Conservation (phyloP, 2,329 filamentous ascomycete genomes). For the Teratosphaeria destructans region DNA sequence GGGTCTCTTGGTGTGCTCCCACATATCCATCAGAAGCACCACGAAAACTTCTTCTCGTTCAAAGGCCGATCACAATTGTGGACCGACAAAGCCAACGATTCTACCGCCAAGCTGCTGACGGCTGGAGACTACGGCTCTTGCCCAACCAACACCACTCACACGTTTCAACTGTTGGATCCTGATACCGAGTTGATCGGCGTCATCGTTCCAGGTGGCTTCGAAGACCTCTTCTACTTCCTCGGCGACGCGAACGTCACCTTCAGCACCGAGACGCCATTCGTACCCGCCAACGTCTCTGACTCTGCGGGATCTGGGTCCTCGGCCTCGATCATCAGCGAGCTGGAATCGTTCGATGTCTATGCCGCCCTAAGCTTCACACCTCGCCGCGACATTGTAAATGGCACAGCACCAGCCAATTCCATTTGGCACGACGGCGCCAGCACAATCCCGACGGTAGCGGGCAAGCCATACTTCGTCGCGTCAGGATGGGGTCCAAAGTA, state of each 20-base stretch:
- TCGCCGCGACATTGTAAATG: constrained; percentile 33
- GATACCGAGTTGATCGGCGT: constrained; percentile 39
- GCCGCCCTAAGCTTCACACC: constrained; percentile 32
- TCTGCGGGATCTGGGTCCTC: constrained; percentile 21
- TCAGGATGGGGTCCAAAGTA: constrained; percentile 32
- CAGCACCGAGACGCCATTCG: constrained; percentile 28
- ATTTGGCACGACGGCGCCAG: constrained; percentile 1
- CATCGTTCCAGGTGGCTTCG: constrained; percentile 40
- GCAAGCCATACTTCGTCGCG: constrained; percentile 10
- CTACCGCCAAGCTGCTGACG: constrained; percentile 30
- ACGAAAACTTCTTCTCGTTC: neutral
- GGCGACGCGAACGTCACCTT: constrained; percentile 27
- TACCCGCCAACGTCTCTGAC: constrained; percentile 23
- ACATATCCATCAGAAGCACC: neutral
- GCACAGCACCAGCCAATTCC: constrained; percentile 25
- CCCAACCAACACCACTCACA: constrained; percentile 37
- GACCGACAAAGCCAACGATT: constrained; percentile 28
- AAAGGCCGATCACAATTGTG: constrained; percentile 36
- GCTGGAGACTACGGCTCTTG: constrained; percentile 39
- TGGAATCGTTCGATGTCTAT: constrained; percentile 36
- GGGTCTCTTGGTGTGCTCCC: neutral
- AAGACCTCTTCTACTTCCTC: constrained; percentile 30
- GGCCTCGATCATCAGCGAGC: constrained; percentile 24
- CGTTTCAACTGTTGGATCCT: constrained; percentile 39
- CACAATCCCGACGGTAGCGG: neutral